These are phyloP conservation scores for Chalaropsis ovoidea DNA, from an alignment of 2,329 filamentous ascomycete species.

Conservation along the genomic window DNA sequence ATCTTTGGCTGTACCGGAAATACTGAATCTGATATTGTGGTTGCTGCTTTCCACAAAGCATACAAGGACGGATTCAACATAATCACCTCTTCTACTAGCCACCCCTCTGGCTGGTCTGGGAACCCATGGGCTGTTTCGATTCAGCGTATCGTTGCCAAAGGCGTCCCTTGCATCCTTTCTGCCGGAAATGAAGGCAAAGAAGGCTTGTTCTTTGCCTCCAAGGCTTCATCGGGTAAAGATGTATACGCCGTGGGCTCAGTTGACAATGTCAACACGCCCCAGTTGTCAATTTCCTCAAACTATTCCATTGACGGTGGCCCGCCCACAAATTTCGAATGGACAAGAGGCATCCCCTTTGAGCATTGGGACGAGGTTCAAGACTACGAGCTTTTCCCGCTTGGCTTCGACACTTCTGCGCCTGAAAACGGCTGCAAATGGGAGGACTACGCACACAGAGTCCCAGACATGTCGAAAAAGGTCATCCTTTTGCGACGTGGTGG, in stretches of 20 bases:
- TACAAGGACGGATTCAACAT: conserved; percentile 49
- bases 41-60: conserved; percentile 49
- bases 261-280: conserved; percentile 39
- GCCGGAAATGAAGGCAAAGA: conserved; percentile 41
- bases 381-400: conserved; percentile 42
- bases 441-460: conserved; percentile 37
- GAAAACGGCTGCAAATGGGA: conserved; percentile 45
- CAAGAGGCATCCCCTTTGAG: conserved; percentile 34
- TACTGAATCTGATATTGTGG: conserved; percentile 47
- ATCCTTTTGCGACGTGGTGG: conserved; percentile 51
- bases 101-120: conserved; percentile 43
- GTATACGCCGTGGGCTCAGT: conserved; percentile 43
- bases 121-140: conserved; percentile 43
- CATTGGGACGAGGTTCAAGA: conserved; percentile 37
- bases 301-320: conserved; percentile 35
- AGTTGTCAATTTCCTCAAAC: conserved; percentile 36
- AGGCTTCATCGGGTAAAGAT: conserved; percentile 40
- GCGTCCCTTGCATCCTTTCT: conserved; percentile 45
- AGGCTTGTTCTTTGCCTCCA: conserved; percentile 41
- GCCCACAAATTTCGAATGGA: conserved; percentile 36
- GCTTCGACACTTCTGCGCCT: conserved; percentile 39
- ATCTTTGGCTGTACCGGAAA: conserved; percentile 47
- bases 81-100: conserved; percentile 48
- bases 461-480: conserved; percentile 43
- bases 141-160: conserved; percentile 43